Evolutionary conservation across 345 rosid genomes (phyloP), one percentile per base, ranked within the genome.

Genomic region (Aquilaria sinensis): DNA sequence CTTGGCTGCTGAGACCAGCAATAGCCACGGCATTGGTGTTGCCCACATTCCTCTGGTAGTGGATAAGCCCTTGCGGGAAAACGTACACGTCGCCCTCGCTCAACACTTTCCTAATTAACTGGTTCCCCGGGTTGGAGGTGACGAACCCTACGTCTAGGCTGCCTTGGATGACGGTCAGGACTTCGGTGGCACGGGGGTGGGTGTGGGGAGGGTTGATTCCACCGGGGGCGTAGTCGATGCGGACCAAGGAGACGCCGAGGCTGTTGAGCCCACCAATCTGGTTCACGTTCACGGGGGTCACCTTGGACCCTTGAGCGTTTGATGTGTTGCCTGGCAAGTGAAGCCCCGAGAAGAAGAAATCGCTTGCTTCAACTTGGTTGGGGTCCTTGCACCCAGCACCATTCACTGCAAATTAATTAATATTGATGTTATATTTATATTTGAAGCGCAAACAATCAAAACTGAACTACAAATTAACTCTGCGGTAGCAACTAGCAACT

Each of bases 81-180:
- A 52, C 66, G 23, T 50, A 51, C 37, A 51, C 66, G 50, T 62
- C 66, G 9, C 66, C 66, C 12, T 54, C 41, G 12, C 37, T 2
- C 6, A 62, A 16, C 12, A 56, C 59, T 10, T 56, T 31, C 8
- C 45, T 32, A 6, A 56, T 56, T 3, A 30, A 43, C 9, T 16
- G 37, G 13, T 49, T 49, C 12, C 10, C 12, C 6, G 37, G 50
- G 50, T 62, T 62, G 32, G 66, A 62, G 51, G 58, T 55, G 37
- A 30, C 58, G n/a, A 55, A 55, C 3, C 58, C 58, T 8, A 55
- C 58, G 2, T 8, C 13, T 5, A 55, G 58, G 10, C 3, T 29
- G 58, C 58, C 58, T 55, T 55, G 34, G 13, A 55, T 12, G 37
- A 55, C 58, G 12, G 34, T 30, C 10, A 55, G 23, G 58, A 55